Evolutionary conservation across 164 flowering plant species (phyloP), one percentile per base, ranked within the genome.

Genomic region (Pachysandra terminalis): DNA sequence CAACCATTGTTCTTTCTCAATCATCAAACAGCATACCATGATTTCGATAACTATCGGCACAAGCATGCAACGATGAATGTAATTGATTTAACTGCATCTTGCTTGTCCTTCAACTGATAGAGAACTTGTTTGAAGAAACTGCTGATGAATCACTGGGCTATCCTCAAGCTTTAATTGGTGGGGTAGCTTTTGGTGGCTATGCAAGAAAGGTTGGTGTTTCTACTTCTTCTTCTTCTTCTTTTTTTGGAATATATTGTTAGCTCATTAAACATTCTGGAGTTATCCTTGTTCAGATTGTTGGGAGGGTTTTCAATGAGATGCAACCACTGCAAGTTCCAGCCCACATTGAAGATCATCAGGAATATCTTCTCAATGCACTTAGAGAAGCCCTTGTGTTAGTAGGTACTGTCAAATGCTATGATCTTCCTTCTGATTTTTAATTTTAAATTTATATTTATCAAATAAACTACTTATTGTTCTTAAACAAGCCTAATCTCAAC

Each of bases 181-280:
- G 97, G 26, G 73, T 92, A 66, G 97, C 97, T 68, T 92, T 85
- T 65, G 96, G 96, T 49, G 90, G 97, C 68, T 92, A 88, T 77
- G 96, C 97, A 41, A 75, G 95, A 53, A 91, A 89, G 90, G 97
- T 88, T 9, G 77, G 67, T 19, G 19, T 64, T 56, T 48, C 40
- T n/a, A n/a, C 53, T 24, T n/a, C 55, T 53, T 8, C 24, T 68
- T 24, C 62, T 25, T 5, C 25, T 28, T 6, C 13, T 10, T n/a
- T 19, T n/a, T n/a, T n/a, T n/a, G n/a, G n/a, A n/a, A n/a, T n/a
- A n/a, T n/a, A n/a, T n/a, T n/a, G n/a, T n/a, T n/a, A n/a, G n/a
- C n/a, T n/a, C 25, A 61, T 8, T 22, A 32, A 32, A 21, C 23
- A 24, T 37, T n/a, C n/a, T n/a, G n/a, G 8, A 19, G 9, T 40